These are phyloP conservation scores for Paraglomus brasilianum DNA, from an alignment of 192 early-diverging fungal species.

Conservation along the genomic window DNA sequence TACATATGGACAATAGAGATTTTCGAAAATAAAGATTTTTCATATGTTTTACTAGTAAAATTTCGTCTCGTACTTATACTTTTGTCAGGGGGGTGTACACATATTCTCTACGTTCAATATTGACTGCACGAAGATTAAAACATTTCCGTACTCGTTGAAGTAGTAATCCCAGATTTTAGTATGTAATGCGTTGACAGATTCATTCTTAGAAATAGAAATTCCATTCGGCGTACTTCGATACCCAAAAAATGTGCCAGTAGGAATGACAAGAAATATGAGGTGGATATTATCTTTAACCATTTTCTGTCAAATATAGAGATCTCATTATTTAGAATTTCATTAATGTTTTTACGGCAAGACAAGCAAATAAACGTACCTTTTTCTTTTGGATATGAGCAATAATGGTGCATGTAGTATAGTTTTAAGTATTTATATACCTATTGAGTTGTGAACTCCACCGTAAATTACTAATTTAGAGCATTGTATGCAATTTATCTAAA, in stretches of 20 bases:
- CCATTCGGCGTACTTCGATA: not conserved
- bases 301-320: constrained; percentile 11
- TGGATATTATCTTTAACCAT: constrained; percentile 1
- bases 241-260: constrained; percentile 12
- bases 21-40: too few relatives aligned
- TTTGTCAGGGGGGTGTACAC: too few relatives aligned
- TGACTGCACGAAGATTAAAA: constrained; percentile 16
- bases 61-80: too few relatives aligned
- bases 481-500: too few relatives aligned
- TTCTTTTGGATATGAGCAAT: constrained; percentile 11
- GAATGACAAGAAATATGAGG: not conserved
- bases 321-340: too few relatives aligned
- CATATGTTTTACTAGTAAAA: too few relatives aligned
- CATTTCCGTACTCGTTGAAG: constrained; percentile 2
- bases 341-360: constrained; percentile 14
- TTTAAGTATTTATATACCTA: too few relatives aligned
- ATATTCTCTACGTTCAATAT: constrained; percentile 20
- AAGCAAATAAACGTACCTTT: constrained; percentile 2
- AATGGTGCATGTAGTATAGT: not conserved
- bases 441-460: too few relatives aligned
- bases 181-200: not conserved
- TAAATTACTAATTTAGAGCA: too few relatives aligned
- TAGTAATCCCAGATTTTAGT: constrained; percentile 1
- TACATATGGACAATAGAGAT: too few relatives aligned
- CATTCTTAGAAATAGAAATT: constrained; percentile 16